A percentile compares a stretch with the other conserved stretches of the same genome.
Evolutionary conservation across 176 grass and related monocot genomes (phyloP).

Genomic region (Melocanna baccifera): DNA sequence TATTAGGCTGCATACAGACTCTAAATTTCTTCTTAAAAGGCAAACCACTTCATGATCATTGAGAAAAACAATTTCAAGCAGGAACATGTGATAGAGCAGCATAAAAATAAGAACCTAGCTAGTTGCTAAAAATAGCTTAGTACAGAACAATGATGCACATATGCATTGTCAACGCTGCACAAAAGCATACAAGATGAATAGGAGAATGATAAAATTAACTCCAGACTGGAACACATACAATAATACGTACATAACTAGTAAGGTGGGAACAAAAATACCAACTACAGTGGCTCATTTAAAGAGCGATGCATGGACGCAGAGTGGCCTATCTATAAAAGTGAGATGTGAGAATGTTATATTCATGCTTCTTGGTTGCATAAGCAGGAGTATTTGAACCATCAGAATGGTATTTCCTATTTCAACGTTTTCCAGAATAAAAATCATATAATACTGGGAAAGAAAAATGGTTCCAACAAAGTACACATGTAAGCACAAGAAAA

Average conservation of each 20-base stretch:
- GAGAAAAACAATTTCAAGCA: neutral
- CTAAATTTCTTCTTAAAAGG: neutral
- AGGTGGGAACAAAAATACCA: neutral
- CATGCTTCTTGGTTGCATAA: slow-evolving; percentile 1
- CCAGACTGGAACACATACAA: neutral
- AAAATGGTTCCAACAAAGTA: neutral
- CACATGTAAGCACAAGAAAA: neutral
- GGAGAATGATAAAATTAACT: neutral
- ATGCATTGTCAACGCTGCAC: neutral
- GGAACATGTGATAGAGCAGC: neutral
- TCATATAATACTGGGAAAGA: neutral
- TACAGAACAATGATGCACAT: neutral
- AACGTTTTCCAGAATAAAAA: neutral
- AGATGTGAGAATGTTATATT: neutral
- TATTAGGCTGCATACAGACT: neutral
- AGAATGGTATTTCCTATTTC: neutral
- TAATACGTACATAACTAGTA: neutral
- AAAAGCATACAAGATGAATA: slow-evolving; percentile 6
- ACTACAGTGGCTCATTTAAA: neutral
- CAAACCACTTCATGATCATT: neutral
- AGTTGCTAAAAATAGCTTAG: neutral
- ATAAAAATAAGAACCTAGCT: neutral
- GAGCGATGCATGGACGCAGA: neutral
- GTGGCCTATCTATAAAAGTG: neutral
- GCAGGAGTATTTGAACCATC: neutral